Percentiles rank a stretch among this genome's conserved stretches.
Conservation (phyloP, 495 filamentous ascomycete species). For the Chlorociboria aeruginascens region DNA sequence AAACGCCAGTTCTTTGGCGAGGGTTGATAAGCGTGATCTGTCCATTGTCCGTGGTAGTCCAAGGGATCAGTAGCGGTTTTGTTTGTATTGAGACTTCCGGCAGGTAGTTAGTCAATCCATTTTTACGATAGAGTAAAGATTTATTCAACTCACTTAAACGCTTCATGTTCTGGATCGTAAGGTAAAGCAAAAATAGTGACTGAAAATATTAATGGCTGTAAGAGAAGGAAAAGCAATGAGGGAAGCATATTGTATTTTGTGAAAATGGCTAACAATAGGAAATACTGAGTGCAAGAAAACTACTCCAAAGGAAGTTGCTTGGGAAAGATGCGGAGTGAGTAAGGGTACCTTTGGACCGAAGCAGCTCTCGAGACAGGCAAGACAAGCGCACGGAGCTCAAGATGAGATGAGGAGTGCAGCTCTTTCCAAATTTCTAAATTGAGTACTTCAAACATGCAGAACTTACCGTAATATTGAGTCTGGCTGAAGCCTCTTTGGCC, state of each 20-base stretch:
- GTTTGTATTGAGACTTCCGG: slow-evolving; percentile 42
- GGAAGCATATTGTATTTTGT: background rate
- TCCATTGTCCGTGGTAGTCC: slow-evolving; percentile 52
- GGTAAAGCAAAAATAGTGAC: slow-evolving; percentile 30
- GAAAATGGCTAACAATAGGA: background rate
- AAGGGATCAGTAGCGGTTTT: slow-evolving; percentile 41
- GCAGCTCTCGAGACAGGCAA: no score
- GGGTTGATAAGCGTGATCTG: slow-evolving; percentile 37
- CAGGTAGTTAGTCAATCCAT: background rate
- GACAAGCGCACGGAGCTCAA: no score
- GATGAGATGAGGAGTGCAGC: no score
- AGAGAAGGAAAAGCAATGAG: background rate
- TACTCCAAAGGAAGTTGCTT: background rate
- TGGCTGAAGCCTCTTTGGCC: no score
- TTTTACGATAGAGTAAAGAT: background rate
- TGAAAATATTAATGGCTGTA: slow-evolving; percentile 21
- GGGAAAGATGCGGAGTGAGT: background rate
- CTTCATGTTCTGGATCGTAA: slow-evolving; percentile 44
- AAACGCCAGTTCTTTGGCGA: slow-evolving; percentile 61
- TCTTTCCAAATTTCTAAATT: no score
- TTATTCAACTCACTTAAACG: no score
- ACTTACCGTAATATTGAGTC: no score
- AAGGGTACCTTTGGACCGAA: background rate
- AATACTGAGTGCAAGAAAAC: background rate
- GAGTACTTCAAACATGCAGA: no score